These are phyloP conservation scores for Hippophae gyantsensis DNA, from an alignment of 306 rosid genomes.

Conservation along the genomic window DNA sequence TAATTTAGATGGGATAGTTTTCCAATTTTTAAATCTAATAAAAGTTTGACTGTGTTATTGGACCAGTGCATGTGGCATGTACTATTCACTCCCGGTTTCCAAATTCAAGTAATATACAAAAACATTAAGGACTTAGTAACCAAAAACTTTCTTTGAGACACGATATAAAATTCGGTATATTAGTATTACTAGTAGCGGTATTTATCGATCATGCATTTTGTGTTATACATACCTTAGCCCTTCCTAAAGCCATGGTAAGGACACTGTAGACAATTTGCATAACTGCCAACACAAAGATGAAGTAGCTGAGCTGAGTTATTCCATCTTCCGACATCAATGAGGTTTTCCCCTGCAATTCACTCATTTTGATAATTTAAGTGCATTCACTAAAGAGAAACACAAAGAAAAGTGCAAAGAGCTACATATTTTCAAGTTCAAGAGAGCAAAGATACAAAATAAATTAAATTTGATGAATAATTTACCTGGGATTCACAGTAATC, in stretches of 20 bases:
- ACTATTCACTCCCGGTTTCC: too few species aligned
- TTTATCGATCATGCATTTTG: not conserved
- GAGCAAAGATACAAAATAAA: not conserved
- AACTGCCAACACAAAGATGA: slow-evolving; percentile 44
- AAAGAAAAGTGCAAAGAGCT: not conserved
- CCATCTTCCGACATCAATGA: slow-evolving; percentile 43
- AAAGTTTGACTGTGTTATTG: too few species aligned
- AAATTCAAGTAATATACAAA: too few species aligned
- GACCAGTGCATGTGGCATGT: too few species aligned
- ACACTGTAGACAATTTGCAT: slow-evolving; percentile 48
- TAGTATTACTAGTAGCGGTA: too few species aligned
- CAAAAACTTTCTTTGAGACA: too few species aligned
- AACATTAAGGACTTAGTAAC: too few species aligned
- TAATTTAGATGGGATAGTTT: too few species aligned
- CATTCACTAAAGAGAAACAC: not conserved
- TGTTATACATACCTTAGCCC: slow-evolving; percentile 32
- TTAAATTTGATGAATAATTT: not conserved
- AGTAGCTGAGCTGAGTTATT: slow-evolving; percentile 42
- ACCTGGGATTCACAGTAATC: slow-evolving; percentile 37
- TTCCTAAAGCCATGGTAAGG: slow-evolving; percentile 57
- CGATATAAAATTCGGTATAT: too few species aligned
- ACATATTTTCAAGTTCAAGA: not conserved
- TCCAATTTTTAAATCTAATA: too few species aligned
- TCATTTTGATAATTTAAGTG: not conserved
- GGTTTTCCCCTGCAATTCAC: slow-evolving; percentile 37